Base-by-base conservation (phyloP, 2,329 filamentous ascomycete species). In the Amauroascus niger region DNA sequence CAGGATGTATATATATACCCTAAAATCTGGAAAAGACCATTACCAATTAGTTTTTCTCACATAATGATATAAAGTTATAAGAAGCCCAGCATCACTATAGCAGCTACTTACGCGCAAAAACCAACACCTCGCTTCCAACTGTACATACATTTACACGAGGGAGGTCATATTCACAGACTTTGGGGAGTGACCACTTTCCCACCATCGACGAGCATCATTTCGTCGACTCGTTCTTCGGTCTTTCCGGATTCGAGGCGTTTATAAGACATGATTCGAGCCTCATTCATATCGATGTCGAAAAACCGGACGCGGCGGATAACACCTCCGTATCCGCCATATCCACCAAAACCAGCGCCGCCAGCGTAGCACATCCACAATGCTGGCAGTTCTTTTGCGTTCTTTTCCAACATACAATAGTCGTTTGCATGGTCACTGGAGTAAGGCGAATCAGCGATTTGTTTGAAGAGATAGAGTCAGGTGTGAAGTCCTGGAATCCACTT, bases 361-460 rank as follows among this genome's bases (percentile, higher is more conserved):
- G 84, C 91, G 69, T 97, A 97, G 74, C 93, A 98, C 90, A 98
- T 95, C 93, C 93, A 98, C 1, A 97, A 73, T 28, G 84, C 79
- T 0, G 86, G 83, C 47, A 77, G 77, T n/a, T 75, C 70, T 20
- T 72, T 72, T 28, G 75, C 69, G 39, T 78, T 71, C 49, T 79
- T 65, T 32, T 74, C 82, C 7, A 96, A 77, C 58, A 87, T 83
- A 69, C 93, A 98, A 69, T 96, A 97, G 65, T 98, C 93, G 66
- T 98, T 98, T 60, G 86, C 91, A 66, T 98, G 93, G 65, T 98
- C 93, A 67, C 84, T 87, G n/a, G n/a, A 30, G 18, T 18, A 14
- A 44, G 11, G 32, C 44, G n/a, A 28, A 32, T 11, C 41, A 9
- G 24, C 43, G 28, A 54, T 28, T 40, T 30, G 24, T 24, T 35